phyloP scores from a whole-genome alignment of 1,284 basidiomycete genomes.

The Moniliophthora roreri region DNA sequence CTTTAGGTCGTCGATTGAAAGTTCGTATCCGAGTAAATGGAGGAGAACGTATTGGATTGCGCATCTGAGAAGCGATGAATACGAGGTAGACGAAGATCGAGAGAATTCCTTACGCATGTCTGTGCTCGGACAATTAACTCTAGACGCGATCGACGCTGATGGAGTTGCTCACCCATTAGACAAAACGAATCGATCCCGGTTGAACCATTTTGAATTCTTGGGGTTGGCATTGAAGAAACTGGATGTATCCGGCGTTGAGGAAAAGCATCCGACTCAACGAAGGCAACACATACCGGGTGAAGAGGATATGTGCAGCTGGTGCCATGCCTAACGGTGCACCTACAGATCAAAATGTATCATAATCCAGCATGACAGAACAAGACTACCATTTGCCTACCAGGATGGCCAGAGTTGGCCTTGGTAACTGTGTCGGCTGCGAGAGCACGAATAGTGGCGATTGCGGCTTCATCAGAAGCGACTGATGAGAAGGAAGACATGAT shows the following conservation, averaged over 20 bases:
- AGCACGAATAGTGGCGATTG: slow-evolving; percentile 69
- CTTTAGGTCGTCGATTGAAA: slow-evolving; percentile 85
- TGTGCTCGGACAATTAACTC: slow-evolving; percentile 24
- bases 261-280: too few species aligned
- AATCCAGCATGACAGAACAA: slow-evolving; percentile 60
- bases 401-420: slow-evolving; percentile 92
- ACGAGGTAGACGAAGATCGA: slow-evolving; percentile 9
- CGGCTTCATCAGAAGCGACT: slow-evolving; percentile 51
- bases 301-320: slow-evolving; percentile 86
- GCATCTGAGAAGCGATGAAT: slow-evolving; percentile 49
- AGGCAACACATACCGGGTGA: slow-evolving; percentile 56
- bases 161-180: slow-evolving; percentile 67
- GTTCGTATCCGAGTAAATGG: slow-evolving; percentile 83
- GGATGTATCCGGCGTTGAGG: too few species aligned
- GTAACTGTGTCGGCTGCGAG: slow-evolving; percentile 72
- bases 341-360: slow-evolving; percentile 23
- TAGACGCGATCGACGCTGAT: slow-evolving; percentile 14
- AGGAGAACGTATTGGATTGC: slow-evolving; percentile 84
- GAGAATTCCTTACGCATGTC: slow-evolving; percentile 62
- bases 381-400: too few species aligned
- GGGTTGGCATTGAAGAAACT: slow-evolving; percentile 89
- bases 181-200: slow-evolving; percentile 87
- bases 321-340: slow-evolving; percentile 94
- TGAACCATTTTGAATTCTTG: slow-evolving; percentile 88
- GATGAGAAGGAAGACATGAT: slow-evolving; percentile 42